These are phyloP conservation scores for Protomyces macrosporus DNA, from an alignment of 1,139 yeast species.

Conservation along the genomic window DNA sequence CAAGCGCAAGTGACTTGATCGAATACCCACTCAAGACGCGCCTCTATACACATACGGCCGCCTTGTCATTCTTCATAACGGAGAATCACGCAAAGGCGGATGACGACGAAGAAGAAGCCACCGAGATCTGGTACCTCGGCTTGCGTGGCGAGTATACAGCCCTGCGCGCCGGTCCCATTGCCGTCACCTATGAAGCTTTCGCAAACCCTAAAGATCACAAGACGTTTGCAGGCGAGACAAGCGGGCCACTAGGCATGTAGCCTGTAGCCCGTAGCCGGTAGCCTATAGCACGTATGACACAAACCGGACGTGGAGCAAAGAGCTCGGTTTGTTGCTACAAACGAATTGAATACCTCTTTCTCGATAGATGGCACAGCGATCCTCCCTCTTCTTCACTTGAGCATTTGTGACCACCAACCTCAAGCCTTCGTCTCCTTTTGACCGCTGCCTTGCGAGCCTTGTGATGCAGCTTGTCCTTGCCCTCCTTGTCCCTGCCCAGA, in stretches of 20 bases:
- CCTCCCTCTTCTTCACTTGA: too few species aligned
- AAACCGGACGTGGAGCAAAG: neutral
- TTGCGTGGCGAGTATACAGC: slow-evolving; percentile 71
- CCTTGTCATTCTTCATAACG: slow-evolving; percentile 62
- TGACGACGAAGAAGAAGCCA: slow-evolving; percentile 41
- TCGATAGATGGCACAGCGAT: too few species aligned
- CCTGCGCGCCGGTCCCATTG: slow-evolving; percentile 56
- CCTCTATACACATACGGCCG: slow-evolving; percentile 63
- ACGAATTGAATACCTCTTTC: too few species aligned
- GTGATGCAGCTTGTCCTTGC: too few species aligned
- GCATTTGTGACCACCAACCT: too few species aligned
- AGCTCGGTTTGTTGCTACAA: neutral
- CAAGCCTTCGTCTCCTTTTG: too few species aligned
- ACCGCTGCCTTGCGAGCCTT: too few species aligned
- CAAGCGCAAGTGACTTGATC: slow-evolving; percentile 46
- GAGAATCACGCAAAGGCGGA: slow-evolving; percentile 53
- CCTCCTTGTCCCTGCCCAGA: too few species aligned
- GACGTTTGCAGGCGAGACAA: slow-evolving; percentile 1
- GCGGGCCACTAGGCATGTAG: neutral
- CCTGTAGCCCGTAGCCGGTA: neutral
- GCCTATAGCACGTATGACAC: too few species aligned
- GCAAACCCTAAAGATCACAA: slow-evolving; percentile 90
- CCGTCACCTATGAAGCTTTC: slow-evolving; percentile 78
- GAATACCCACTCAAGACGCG: slow-evolving; percentile 81
- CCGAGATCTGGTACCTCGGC: slow-evolving; percentile 65